Evolutionary conservation across 768 basidiomycete genomes (phyloP), one percentile per base, ranked within the genome.

Genomic region (Porphyrellus cyaneotinctus): DNA sequence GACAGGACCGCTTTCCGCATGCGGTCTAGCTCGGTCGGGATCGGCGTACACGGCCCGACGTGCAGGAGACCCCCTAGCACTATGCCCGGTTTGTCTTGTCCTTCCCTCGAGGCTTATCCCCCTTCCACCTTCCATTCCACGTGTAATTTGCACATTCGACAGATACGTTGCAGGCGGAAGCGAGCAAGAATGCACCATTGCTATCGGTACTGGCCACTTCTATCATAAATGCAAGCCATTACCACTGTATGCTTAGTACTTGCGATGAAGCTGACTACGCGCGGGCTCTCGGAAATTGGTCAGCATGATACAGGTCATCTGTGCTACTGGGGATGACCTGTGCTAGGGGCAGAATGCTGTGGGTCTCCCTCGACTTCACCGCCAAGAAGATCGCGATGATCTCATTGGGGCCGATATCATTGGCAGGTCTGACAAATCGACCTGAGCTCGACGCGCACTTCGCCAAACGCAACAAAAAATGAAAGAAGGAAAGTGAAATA

Each of bases 381-480:
- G 15, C 35, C 18, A 18, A 38, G 2, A 7, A 12, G 14, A 33
- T 45, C 44, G 44, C 44, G 31, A 44, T 32, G 13, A 31, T 30
- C 10, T 23, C 24, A 43, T n/a, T 18, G 20, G 37, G 14, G 20
- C 10, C 37, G 37, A 14, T 20, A 20, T 15, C 12, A 5, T 17
- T 32, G n/a, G n/a, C n/a, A n/a, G n/a, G n/a, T 18, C 51, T 43
- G 51, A 18, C 17, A 14, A 10, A 33, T 36, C 54, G 57, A 57
- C 15, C 3, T 57, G 63, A 64, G 63, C 28, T 30, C 53, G 9
- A 43, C 54, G 28, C 64, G 50, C 64, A 63, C 51, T 51, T 57
- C 56, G 63, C 63, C 58, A 64, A 44, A 1, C 9, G 10, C 36
- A 30, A 26, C 6, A 3, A 28, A 15, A 15, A 26, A 18, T 20